These are phyloP conservation scores for Trichoderma sp. DNA, from an alignment of 2,329 filamentous ascomycete genomes.

Conservation along the genomic window DNA sequence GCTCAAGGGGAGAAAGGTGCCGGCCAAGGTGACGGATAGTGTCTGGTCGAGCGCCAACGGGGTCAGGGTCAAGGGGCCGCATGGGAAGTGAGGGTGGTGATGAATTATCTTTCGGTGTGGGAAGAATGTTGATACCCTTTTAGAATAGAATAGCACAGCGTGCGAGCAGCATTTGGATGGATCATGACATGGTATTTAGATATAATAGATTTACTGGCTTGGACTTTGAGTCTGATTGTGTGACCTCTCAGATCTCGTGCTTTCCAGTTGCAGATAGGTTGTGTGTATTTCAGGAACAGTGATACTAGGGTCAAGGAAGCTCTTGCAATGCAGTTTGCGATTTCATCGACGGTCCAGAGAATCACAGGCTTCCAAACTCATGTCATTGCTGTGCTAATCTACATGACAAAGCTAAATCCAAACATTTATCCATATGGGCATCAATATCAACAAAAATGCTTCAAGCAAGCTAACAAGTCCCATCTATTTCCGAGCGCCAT, in stretches of 20 bases:
- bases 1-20: conserved; percentile 77
- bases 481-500: conserved; percentile 6
- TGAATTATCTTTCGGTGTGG: not conserved
- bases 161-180: not conserved
- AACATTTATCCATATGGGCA: not conserved
- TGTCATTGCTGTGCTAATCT: conserved; percentile 2
- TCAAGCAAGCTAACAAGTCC: not conserved
- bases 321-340: no score
- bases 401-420: not conserved
- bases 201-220: not conserved
- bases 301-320: no score
- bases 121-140: not conserved
- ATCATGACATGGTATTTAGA: not conserved
- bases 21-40: conserved; percentile 68
- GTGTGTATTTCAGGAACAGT: no score
- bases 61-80: conserved; percentile 44
- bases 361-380: not conserved
- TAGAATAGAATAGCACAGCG: not conserved
- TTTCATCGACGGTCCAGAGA: not conserved
- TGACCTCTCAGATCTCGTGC: no score
- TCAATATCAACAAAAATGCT: not conserved
- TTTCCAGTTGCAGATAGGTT: no score
- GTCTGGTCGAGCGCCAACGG: conserved; percentile 72
- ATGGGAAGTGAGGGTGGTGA: conserved; percentile 33
- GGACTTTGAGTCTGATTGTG: not conserved